Base-by-base conservation (phyloP, 805 yeast species). In the Wickerhamiella siamensis region DNA sequence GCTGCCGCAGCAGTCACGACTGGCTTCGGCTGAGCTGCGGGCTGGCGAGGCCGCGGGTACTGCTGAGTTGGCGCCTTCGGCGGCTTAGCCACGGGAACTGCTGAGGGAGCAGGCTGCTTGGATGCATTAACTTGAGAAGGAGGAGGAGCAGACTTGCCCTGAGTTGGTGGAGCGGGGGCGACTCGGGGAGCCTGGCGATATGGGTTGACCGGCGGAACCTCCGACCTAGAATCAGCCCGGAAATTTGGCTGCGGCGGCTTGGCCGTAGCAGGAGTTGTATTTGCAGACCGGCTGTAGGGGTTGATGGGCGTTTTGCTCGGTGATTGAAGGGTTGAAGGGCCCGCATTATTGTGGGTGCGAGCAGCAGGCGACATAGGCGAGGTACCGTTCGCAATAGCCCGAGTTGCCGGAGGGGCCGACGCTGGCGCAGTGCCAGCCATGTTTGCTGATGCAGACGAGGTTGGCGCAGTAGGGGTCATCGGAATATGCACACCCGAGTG, bases 1-100 rank as follows among this genome's bases (percentile, higher is more conserved):
- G 48, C 43, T 10, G 51, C 47, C n/a, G 43, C 42, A 31, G 16
- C 12, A 19, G 36, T 3, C 6, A 42, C 12, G 29, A 12, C 29
- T n/a, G n/a, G n/a, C 10, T 6, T 12, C 29, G 29, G 29, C 10
- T 6, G 10, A 8, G 29, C 29, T 24, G 6, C 10, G 12, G 29
- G 29, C 29, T 24, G 29, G n/a, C n/a, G n/a, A 6, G 12, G 10
- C 10, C 29, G 29, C 6, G 29, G 29, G 12, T 24, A 24, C 29
- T 24, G 29, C 29, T 24, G 29, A 6, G 6, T 24, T 8, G 29
- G 29, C 6, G 29, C 29, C 29, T 24, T 6, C 12, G 29, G 29
- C 29, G 29, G 29, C 12, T 6, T 24, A 8, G 12, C 12, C 6
- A 24, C 29, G 10, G 29, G 29, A 8, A 24, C 29, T 8, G 29